phyloP scores from a whole-genome alignment of 1,139 yeast genomes.

The Pneumocystis oryctolagi region DNA sequence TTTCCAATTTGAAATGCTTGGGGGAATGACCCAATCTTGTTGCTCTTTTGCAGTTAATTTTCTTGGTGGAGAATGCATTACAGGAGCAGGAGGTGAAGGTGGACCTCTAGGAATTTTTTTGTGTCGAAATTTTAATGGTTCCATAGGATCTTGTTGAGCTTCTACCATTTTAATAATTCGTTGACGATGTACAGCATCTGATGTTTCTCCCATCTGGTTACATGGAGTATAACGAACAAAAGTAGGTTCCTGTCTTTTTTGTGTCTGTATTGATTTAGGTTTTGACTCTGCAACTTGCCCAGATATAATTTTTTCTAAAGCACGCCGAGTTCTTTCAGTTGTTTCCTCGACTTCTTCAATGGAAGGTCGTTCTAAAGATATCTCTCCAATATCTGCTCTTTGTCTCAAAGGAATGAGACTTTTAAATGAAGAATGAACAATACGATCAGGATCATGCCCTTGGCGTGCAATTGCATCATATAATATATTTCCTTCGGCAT shows the following conservation, averaged over 20 bases:
- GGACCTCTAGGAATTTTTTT: conserved; percentile 49
- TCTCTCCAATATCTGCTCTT: conserved; percentile 26
- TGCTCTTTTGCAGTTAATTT: conserved; percentile 63
- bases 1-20: conserved; percentile 91
- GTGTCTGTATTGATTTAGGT: conserved; percentile 21
- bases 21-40: conserved; percentile 75
- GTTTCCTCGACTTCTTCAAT: conserved; percentile 29
- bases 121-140: conserved; percentile 65
- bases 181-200: conserved; percentile 21
- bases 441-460: conserved; percentile 24
- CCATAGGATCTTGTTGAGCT: conserved; percentile 63
- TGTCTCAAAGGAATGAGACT: conserved; percentile 38
- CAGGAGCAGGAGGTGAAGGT: conserved; percentile 46
- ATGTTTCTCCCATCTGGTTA: conserved; percentile 24
- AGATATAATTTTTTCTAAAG: conserved; percentile 33
- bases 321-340: conserved; percentile 33
- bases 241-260: conserved; percentile 25
- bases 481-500: conserved; percentile 23
- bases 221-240: conserved; percentile 38
- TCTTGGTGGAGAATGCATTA: conserved; percentile 34
- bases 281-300: conserved; percentile 24
- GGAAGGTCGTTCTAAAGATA: conserved; percentile 29
- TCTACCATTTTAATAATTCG: conserved; percentile 44
- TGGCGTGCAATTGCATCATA: conserved; percentile 26
- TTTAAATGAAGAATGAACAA: conserved; percentile 28